Evolutionary conservation across 257 asterid species (phyloP).

Genomic region (Solanum piurae): DNA sequence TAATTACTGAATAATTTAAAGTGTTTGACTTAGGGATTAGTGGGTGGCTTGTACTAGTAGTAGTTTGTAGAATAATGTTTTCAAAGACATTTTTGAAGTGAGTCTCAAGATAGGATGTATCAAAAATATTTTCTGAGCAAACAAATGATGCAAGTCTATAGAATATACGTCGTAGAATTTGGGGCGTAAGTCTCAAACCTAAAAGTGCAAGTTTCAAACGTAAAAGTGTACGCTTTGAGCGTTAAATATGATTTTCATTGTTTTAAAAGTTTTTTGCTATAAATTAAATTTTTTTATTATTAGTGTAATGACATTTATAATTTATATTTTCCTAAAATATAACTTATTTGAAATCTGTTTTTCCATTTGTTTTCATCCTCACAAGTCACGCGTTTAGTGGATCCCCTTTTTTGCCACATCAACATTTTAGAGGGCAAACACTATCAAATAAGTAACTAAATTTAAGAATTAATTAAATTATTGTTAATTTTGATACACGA

Average conservation of each 20-base stretch:
- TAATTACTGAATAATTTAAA: background rate
- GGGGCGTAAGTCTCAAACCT: background rate
- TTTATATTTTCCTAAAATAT: background rate
- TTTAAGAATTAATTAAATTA: too few species aligned
- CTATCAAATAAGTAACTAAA: background rate
- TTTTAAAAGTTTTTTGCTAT: too few species aligned
- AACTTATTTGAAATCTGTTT: background rate
- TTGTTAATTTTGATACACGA: too few species aligned
- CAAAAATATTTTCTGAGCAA: background rate
- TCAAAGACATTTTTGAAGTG: background rate
- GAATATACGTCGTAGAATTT: too few species aligned
- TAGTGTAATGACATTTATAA: background rate
- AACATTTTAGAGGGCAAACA: background rate
- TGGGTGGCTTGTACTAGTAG: background rate
- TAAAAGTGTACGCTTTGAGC: too few species aligned
- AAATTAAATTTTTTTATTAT: too few species aligned
- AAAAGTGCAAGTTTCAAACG: background rate
- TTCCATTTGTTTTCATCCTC: background rate
- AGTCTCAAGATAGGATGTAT: background rate
- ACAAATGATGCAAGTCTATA: background rate
- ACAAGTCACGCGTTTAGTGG: background rate
- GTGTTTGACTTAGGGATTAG: background rate
- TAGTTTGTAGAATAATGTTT: too few species aligned
- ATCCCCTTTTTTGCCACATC: background rate
- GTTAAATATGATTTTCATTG: too few species aligned